These are phyloP conservation scores for Coriolopsis trogii DNA, from an alignment of 1,284 basidiomycete species.

Conservation along the genomic window DNA sequence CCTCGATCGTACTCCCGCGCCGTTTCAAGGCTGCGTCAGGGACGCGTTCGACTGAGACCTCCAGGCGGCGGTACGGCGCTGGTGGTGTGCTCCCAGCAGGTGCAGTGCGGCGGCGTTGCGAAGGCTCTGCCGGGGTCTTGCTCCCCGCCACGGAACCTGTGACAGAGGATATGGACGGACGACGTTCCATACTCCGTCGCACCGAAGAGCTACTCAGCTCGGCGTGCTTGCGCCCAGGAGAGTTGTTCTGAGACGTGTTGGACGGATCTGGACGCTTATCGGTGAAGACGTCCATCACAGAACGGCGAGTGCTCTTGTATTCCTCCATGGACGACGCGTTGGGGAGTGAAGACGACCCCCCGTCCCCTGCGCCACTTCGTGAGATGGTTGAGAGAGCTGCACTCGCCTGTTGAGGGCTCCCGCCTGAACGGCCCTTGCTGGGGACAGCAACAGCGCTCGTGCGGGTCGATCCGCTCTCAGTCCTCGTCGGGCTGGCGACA, in stretches of 20 bases:
- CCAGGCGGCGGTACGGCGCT: constrained; percentile 3
- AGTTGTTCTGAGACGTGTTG: constrained; percentile 42
- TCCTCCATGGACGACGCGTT: constrained; percentile 47
- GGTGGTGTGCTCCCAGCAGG: constrained; percentile 18
- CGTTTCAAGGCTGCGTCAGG: constrained; percentile 19
- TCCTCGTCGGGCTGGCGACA: constrained; percentile 31
- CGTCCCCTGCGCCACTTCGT: constrained; percentile 42
- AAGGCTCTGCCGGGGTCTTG: constrained; percentile 24
- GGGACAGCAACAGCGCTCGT: constrained; percentile 40
- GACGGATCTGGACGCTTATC: constrained; percentile 49
- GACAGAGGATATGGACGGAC: constrained; percentile 51
- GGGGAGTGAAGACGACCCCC: constrained; percentile 35
- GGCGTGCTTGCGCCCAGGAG: constrained; percentile 60
- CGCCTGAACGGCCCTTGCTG: constrained; percentile 42
- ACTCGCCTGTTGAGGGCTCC: constrained; percentile 50
- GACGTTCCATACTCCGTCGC: constrained; percentile 47
- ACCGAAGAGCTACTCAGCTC: constrained; percentile 55
- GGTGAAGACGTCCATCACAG: constrained; percentile 44
- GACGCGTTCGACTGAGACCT: constrained; percentile 10
- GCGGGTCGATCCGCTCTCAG: constrained; percentile 26
- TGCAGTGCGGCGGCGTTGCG: constrained; percentile 34
- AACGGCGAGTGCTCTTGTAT: constrained; percentile 46
- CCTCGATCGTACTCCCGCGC: constrained; percentile 36
- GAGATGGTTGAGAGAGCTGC: constrained; percentile 42
- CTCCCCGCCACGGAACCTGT: constrained; percentile 34